A percentile compares a stretch with the other conserved stretches of the same genome.
These are phyloP conservation scores for Pythium apleroticum DNA, from an alignment of 352 stramenopile species.

Conservation along the genomic window DNA sequence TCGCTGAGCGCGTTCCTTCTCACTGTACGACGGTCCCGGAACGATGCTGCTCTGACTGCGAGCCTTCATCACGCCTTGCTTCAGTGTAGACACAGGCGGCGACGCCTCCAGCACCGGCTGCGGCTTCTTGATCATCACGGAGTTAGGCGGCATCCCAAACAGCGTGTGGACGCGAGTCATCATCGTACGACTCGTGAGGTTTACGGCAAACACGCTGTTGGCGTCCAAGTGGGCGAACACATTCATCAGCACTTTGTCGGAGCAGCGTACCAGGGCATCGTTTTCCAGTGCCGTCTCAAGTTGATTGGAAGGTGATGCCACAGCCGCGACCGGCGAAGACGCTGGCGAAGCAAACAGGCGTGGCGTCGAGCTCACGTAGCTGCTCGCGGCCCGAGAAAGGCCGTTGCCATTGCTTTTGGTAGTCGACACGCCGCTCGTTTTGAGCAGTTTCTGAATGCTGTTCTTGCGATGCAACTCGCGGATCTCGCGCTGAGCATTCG, in stretches of 20 bases:
- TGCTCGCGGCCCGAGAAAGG: not conserved
- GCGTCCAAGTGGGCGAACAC: conserved; percentile 71
- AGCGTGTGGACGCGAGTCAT: conserved; percentile 60
- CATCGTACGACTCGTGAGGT: conserved; percentile 52
- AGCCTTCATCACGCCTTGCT: conserved; percentile 22
- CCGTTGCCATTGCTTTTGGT: conserved; percentile 12
- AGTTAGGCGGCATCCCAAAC: conserved; percentile 54
- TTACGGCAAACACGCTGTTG: conserved; percentile 71
- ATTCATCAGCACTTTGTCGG: conserved; percentile 61
- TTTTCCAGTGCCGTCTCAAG: not conserved
- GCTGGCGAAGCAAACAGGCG: not conserved
- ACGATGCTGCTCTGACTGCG: conserved; percentile 15
- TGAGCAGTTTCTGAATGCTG: conserved; percentile 70
- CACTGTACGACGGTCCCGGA: conserved; percentile 1
- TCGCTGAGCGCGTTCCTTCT: conserved; percentile 38
- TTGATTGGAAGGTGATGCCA: conserved; percentile 6
- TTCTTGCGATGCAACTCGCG: conserved; percentile 65
- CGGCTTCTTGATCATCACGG: conserved; percentile 21
- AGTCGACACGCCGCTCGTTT: conserved; percentile 18
- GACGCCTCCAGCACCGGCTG: conserved; percentile 15
- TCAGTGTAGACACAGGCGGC: not conserved
- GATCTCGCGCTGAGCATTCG: conserved; percentile 70
- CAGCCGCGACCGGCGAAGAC: not conserved
- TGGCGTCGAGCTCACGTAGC: not conserved
- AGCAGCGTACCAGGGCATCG: conserved; percentile 35